Evolutionary conservation across 345 rosid species (phyloP).

Genomic region (Firmiana major): DNA sequence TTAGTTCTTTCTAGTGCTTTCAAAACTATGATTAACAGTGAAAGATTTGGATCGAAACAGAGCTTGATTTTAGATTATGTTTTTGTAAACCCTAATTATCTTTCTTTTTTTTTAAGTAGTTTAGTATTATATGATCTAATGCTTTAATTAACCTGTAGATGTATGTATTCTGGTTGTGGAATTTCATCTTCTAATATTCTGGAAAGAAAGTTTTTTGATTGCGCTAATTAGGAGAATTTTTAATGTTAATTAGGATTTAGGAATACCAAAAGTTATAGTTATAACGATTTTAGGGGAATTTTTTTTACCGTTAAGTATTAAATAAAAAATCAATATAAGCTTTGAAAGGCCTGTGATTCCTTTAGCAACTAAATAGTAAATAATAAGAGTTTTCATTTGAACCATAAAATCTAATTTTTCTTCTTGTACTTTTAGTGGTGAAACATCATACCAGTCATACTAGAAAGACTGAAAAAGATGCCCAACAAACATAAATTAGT

Average conservation of each 20-base stretch:
- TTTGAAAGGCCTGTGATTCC: neutral
- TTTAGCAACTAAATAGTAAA: neutral
- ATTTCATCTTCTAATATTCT: neutral
- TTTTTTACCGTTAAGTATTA: neutral
- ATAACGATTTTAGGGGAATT: neutral
- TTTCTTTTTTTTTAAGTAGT: neutral
- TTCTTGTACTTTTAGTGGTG: neutral
- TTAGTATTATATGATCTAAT: neutral
- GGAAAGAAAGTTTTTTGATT: neutral
- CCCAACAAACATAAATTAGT: neutral
- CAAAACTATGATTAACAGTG: neutral
- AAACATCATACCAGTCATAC: neutral
- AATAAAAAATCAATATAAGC: neutral
- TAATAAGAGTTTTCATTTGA: neutral
- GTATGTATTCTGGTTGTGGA: neutral
- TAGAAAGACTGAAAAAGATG: neutral
- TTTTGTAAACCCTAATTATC: neutral
- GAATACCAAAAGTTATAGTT: neutral
- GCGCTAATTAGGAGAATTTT: neutral
- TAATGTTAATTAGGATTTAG: neutral
- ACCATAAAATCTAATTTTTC: neutral
- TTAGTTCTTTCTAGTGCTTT: neutral
- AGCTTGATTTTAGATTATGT: neutral
- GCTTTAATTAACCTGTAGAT: neutral
- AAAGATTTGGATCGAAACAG: neutral